Conservation (phyloP, 768 basidiomycete genomes). For the Saitozyma podzolica region DNA sequence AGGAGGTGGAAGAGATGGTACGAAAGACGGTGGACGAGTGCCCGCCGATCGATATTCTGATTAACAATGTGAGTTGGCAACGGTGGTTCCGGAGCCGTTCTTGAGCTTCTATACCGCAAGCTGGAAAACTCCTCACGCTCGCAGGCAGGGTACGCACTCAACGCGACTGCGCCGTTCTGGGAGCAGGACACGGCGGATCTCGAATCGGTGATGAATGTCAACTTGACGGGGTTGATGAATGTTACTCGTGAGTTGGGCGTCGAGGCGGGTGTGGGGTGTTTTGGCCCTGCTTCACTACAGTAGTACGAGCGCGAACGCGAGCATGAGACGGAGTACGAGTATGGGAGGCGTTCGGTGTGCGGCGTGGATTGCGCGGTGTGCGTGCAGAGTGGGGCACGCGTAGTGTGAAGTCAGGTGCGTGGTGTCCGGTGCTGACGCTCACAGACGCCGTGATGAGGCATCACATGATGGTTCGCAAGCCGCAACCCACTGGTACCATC, state of each 20-base stretch:
- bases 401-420: too few species aligned
- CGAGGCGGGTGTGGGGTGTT: too few species aligned
- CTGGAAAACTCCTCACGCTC: too few species aligned
- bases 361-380: too few species aligned
- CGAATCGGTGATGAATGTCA: neutral
- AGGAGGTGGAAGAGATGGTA: neutral
- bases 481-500: conserved; percentile 3
- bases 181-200: conserved; percentile 1
- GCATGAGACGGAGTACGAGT: too few species aligned
- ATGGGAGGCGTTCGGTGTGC: too few species aligned
- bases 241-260: neutral
- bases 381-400: too few species aligned
- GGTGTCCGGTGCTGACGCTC: too few species aligned
- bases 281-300: too few species aligned
- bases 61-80: conserved; percentile 3
- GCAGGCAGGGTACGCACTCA: conserved; percentile 1
- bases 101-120: too few species aligned
- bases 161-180: conserved; percentile 3
- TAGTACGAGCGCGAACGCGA: too few species aligned
- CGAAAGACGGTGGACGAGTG: neutral
- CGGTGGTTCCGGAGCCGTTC: too few species aligned
- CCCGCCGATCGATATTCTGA: conserved; percentile 2
- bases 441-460: conserved; percentile 3
- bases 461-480: conserved; percentile 3
- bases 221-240: conserved; percentile 3